Percentiles rank a stretch among this genome's conserved stretches.
Conservation (phyloP, 106 monocot species). For the Allium fistulosum region DNA sequence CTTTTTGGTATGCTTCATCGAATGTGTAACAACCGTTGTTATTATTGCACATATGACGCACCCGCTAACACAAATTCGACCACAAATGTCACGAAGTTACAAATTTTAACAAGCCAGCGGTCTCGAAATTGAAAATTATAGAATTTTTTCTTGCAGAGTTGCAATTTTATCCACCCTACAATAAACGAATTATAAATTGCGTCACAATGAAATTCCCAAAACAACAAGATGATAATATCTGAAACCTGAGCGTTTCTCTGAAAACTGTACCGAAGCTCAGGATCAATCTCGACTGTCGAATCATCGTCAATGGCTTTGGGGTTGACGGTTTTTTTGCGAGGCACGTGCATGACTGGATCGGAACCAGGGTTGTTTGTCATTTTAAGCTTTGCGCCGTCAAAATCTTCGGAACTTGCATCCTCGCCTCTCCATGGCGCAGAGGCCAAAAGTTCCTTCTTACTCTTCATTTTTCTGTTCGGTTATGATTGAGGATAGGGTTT, state of each 20-base stretch:
- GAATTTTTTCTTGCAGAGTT: too few species aligned
- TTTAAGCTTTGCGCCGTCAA: conserved; percentile 23
- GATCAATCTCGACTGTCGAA: conserved; percentile 39
- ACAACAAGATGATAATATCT: not conserved
- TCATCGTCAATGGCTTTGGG: conserved; percentile 15
- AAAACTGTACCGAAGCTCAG: conserved; percentile 57
- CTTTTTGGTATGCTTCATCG: too few species aligned
- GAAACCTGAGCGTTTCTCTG: conserved; percentile 40
- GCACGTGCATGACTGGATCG: conserved; percentile 22
- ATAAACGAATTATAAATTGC: not conserved
- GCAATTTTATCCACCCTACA: too few species aligned
- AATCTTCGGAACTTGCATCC: conserved; percentile 15
- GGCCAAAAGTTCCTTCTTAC: conserved; percentile 35
- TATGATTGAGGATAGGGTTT: not conserved
- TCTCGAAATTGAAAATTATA: too few species aligned
- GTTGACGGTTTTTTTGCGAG: conserved; percentile 5
- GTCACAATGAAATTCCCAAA: not conserved
- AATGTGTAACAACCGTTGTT: too few species aligned
- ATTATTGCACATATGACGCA: too few species aligned
- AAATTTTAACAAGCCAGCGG: too few species aligned
- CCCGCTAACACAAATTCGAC: too few species aligned
- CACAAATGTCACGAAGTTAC: too few species aligned
- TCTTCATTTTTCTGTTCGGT: not conserved
- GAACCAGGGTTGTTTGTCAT: conserved; percentile 22
- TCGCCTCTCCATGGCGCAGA: conserved; percentile 38